Percentiles rank a stretch among this genome's conserved stretches.
Conservation (phyloP, 257 asterid species). For the Leptodermis oblonga region DNA sequence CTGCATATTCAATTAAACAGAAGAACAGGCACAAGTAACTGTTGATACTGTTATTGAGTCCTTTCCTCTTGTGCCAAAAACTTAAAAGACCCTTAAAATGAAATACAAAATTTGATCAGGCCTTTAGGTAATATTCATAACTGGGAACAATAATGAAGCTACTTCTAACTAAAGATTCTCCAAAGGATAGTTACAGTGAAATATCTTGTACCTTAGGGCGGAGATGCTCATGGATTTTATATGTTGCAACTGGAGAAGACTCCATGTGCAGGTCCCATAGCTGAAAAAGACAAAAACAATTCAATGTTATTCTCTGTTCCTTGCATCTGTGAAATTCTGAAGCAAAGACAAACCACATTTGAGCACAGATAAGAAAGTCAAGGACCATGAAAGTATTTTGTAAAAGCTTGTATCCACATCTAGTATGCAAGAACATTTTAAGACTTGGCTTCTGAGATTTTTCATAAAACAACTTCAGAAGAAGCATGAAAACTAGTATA, state of each 20-base stretch:
- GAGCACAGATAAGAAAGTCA: background rate
- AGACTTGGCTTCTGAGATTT: background rate
- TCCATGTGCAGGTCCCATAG: slow-evolving; percentile 77
- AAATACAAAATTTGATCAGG: background rate
- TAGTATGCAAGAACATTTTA: background rate
- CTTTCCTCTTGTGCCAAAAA: background rate
- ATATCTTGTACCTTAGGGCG: slow-evolving; percentile 57
- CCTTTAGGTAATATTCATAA: background rate
- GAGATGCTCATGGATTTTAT: slow-evolving; percentile 60
- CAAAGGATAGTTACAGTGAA: background rate
- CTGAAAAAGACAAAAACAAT: slow-evolving; percentile 32
- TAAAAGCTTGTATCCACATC: background rate
- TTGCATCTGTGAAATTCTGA: background rate
- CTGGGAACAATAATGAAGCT: too few species aligned
- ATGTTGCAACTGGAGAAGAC: slow-evolving; percentile 55
- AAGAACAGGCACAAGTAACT: background rate
- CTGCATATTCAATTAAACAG: too few species aligned
- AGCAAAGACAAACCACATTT: background rate
- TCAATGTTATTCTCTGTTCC: slow-evolving; percentile 8
- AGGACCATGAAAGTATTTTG: background rate
- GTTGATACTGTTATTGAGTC: background rate
- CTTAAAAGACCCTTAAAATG: background rate
- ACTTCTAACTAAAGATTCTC: background rate
- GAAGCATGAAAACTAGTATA: background rate
- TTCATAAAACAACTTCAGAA: background rate